Evolutionary conservation across 768 basidiomycete species (phyloP).

Genomic region (Amanita inopinata): DNA sequence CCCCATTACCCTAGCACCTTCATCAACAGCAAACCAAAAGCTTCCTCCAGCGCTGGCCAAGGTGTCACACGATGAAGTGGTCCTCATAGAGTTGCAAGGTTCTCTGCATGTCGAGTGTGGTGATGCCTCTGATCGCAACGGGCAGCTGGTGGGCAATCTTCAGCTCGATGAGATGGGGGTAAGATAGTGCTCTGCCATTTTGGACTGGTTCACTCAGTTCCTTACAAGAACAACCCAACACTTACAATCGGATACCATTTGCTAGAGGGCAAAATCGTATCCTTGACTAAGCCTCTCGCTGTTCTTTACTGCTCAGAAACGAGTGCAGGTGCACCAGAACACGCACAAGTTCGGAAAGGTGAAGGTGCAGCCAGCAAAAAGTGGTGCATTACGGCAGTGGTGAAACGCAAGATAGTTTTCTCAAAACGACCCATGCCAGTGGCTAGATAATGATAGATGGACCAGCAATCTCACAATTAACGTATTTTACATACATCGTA

Average conservation of each 20-base stretch:
- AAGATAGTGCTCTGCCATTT: conserved; percentile 13
- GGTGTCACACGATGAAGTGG: conserved; percentile 70
- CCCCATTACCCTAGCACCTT: conserved; percentile 38
- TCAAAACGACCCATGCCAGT: conserved; percentile 78
- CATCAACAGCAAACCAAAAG: conserved; percentile 23
- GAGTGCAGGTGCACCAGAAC: neutral
- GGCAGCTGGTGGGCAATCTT: conserved; percentile 72
- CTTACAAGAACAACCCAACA: conserved; percentile 62
- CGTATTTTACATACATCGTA: neutral
- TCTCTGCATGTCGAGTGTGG: conserved; percentile 57
- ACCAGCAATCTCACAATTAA: neutral
- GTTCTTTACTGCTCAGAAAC: conserved; percentile 42
- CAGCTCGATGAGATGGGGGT: conserved; percentile 52
- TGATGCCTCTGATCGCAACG: conserved; percentile 42
- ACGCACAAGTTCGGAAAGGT: neutral
- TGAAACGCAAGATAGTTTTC: conserved; percentile 78
- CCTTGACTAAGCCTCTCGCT: conserved; percentile 72
- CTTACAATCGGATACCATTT: conserved; percentile 82
- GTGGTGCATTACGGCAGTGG: conserved; percentile 62
- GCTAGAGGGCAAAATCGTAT: conserved; percentile 77
- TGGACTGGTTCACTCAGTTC: neutral
- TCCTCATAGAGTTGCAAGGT: conserved; percentile 86
- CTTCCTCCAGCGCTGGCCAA: conserved; percentile 58
- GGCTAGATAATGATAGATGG: conserved; percentile 15
- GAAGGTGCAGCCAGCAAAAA: neutral